These are phyloP conservation scores for Penicillium simplicissimum DNA, from an alignment of 495 filamentous ascomycete species.

Conservation along the genomic window DNA sequence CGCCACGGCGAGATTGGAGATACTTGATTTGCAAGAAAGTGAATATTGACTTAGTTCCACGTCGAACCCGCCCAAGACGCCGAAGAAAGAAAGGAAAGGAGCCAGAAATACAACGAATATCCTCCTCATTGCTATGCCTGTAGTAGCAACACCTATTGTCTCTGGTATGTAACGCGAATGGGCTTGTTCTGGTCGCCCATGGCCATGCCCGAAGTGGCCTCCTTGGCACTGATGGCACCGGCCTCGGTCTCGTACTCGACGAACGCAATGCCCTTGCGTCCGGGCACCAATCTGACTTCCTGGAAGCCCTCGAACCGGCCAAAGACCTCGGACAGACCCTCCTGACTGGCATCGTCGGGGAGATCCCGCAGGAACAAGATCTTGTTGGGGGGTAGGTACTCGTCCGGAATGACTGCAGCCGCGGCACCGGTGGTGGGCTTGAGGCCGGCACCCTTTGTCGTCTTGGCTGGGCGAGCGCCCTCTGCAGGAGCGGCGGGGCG, in stretches of 20 bases:
- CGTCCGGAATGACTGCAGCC: slow-evolving; percentile 83
- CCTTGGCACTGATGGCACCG: slow-evolving; percentile 92
- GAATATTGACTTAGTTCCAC: background rate
- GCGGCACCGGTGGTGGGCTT: slow-evolving; percentile 72
- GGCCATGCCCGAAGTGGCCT: slow-evolving; percentile 87
- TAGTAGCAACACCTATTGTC: slow-evolving; percentile 57
- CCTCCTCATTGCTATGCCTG: slow-evolving; percentile 16
- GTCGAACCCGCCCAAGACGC: slow-evolving; percentile 37
- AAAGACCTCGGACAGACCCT: slow-evolving; percentile 78
- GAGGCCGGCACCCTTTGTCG: slow-evolving; percentile 74
- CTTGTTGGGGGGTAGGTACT: slow-evolving; percentile 96
- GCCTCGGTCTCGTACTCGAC: slow-evolving; percentile 92
- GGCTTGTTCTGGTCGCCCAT: slow-evolving; percentile 69
- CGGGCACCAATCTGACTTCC: slow-evolving; percentile 87
- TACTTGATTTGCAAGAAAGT: slow-evolving; percentile 25
- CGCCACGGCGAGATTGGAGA: background rate
- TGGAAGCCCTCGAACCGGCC: slow-evolving; percentile 90
- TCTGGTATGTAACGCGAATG: slow-evolving; percentile 88
- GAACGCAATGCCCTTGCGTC: slow-evolving; percentile 87
- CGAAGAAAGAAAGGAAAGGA: slow-evolving; percentile 19
- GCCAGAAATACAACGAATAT: slow-evolving; percentile 22
- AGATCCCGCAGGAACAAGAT: slow-evolving; percentile 94
- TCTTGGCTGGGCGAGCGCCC: slow-evolving; percentile 66
- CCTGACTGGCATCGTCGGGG: slow-evolving; percentile 82
- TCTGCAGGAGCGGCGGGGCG: slow-evolving; percentile 58